Percentiles rank a stretch among this genome's conserved stretches.
Conservation (phyloP, 768 basidiomycete species). For the Cytidiella melzeri region DNA sequence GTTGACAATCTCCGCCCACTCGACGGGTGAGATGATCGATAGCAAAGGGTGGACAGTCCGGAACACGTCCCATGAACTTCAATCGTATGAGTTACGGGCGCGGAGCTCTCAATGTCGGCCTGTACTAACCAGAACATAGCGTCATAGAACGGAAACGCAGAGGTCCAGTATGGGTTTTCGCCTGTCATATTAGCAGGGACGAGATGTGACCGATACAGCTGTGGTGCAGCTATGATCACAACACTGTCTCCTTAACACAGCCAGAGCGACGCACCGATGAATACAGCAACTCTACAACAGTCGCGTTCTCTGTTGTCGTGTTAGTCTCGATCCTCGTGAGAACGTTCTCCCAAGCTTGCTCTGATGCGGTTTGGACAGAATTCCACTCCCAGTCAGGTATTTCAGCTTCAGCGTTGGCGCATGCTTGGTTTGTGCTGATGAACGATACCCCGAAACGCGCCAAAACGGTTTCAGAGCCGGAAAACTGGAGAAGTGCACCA, state of each 20-base stretch:
- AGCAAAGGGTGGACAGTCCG: slow-evolving; percentile 46
- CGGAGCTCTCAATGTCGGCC: neutral
- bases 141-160: slow-evolving; percentile 42
- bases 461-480: slow-evolving; percentile 23
- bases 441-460: slow-evolving; percentile 22
- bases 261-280: slow-evolving; percentile 33
- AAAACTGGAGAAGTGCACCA: slow-evolving; percentile 38
- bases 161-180: slow-evolving; percentile 48
- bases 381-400: slow-evolving; percentile 37
- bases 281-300: slow-evolving; percentile 39
- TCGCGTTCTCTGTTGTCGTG: slow-evolving; percentile 32
- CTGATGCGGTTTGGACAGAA: slow-evolving; percentile 32
- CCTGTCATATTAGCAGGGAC: slow-evolving; percentile 45
- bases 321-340: slow-evolving; percentile 33
- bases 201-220: slow-evolving; percentile 46
- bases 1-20: slow-evolving; percentile 43
- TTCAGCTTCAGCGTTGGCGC: slow-evolving; percentile 21
- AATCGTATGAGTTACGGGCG: slow-evolving; percentile 2
- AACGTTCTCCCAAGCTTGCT: slow-evolving; percentile 37
- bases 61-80: slow-evolving; percentile 50
- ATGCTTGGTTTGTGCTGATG: slow-evolving; percentile 19
- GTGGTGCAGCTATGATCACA: neutral
- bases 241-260: neutral
- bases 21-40: slow-evolving; percentile 37
- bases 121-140: slow-evolving; percentile 42